phyloP scores from a whole-genome alignment of 371 early-diverging fungal genomes.

The Mucor velutinosus region DNA sequence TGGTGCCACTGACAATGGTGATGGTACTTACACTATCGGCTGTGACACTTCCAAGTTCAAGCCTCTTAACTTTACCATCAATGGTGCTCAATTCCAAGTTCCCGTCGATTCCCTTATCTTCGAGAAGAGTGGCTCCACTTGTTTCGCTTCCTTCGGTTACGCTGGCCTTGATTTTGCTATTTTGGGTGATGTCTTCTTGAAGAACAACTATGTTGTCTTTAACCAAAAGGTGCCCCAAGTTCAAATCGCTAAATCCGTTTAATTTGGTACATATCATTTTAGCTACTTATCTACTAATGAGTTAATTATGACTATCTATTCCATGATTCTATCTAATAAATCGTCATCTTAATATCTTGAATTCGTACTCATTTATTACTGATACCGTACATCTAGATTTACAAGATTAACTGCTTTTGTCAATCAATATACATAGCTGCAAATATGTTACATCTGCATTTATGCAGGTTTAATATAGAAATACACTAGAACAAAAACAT shows the following conservation, averaged over 20 bases:
- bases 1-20: slow-evolving; percentile 28
- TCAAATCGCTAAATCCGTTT: slow-evolving; percentile 22
- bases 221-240: slow-evolving; percentile 33
- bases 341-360: not conserved
- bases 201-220: slow-evolving; percentile 53
- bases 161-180: slow-evolving; percentile 32
- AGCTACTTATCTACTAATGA: not conserved
- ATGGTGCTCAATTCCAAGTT: slow-evolving; percentile 17
- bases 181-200: slow-evolving; percentile 52
- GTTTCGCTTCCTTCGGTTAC: slow-evolving; percentile 25
- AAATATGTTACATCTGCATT: not conserved
- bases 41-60: slow-evolving; percentile 22
- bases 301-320: not conserved
- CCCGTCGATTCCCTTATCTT: slow-evolving; percentile 28
- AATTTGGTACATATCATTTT: not conserved
- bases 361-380: not conserved
- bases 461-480: not conserved
- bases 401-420: not conserved
- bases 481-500: not conserved
- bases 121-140: slow-evolving; percentile 15
- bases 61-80: slow-evolving; percentile 25
- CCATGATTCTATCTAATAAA: not conserved
- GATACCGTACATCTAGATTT: not conserved
- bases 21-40: slow-evolving; percentile 30
- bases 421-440: not conserved